phyloP scores from a whole-genome alignment of 352 stramenopile genomes.

The Phytophthora palmivora region DNA sequence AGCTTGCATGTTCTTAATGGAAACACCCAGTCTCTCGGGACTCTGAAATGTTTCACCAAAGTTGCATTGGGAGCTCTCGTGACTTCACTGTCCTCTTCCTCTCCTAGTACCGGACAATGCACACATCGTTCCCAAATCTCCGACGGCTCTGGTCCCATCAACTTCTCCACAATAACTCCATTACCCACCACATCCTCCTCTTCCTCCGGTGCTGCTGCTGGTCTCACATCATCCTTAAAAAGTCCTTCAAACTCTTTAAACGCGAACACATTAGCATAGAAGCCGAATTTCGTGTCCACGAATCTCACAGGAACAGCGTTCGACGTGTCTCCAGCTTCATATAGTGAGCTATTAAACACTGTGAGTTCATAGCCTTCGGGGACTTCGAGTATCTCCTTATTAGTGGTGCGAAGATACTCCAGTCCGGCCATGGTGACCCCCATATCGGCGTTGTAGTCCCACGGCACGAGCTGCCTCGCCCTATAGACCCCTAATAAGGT shows the following conservation, averaged over 20 bases:
- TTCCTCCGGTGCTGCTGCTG: conserved; percentile 10
- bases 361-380: conserved; percentile 50
- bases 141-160: conserved; percentile 49
- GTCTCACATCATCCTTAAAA: conserved; percentile 36
- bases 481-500: conserved; percentile 63
- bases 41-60: conserved; percentile 40
- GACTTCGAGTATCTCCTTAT: conserved; percentile 31
- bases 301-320: conserved; percentile 42
- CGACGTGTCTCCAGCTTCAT: conserved; percentile 34
- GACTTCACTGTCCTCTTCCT: conserved; percentile 20
- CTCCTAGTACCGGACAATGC: conserved; percentile 36
- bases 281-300: conserved; percentile 55
- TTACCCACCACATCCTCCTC: conserved; percentile 34
- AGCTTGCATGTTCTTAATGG: conserved; percentile 52
- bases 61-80: conserved; percentile 3
- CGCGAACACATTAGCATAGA: conserved; percentile 62
- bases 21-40: conserved; percentile 63
- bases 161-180: conserved; percentile 29
- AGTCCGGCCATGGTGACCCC: conserved; percentile 40
- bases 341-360: conserved; percentile 50
- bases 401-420: conserved; percentile 24
- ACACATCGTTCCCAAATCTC: conserved; percentile 43
- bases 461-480: conserved; percentile 49
- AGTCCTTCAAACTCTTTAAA: conserved; percentile 48
- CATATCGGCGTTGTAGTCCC: conserved; percentile 60